Percentiles rank a stretch among this genome's conserved stretches.
These are phyloP conservation scores for Penicillium egyptiacum DNA, from an alignment of 495 filamentous ascomycete genomes.

Conservation along the genomic window DNA sequence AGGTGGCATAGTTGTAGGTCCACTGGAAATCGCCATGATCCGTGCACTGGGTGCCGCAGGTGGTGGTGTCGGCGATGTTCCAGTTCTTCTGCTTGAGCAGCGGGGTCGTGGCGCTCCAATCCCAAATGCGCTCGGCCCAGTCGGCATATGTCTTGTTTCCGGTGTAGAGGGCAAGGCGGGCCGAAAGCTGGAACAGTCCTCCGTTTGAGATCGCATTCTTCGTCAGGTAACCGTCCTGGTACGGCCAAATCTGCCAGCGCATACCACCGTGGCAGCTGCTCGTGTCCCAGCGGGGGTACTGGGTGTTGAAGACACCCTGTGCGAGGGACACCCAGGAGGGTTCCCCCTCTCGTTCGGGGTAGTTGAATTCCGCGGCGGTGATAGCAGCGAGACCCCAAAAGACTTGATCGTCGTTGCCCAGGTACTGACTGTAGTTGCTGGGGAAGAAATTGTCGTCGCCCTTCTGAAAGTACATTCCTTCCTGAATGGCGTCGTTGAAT, in stretches of 20 bases:
- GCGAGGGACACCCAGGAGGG: conserved; percentile 65
- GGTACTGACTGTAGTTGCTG: conserved; percentile 46
- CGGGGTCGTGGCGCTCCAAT: conserved; percentile 63
- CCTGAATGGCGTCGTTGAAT: conserved; percentile 62
- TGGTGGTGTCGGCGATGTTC: conserved; percentile 67
- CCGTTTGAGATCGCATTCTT: conserved; percentile 81
- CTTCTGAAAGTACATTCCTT: conserved; percentile 68
- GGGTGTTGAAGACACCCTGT: conserved; percentile 63
- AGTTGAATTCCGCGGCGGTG: conserved; percentile 70
- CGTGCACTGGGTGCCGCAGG: conserved; percentile 56
- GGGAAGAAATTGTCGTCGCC: conserved; percentile 69
- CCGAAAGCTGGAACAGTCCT: conserved; percentile 78
- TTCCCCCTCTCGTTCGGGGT: conserved; percentile 57
- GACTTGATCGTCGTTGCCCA: conserved; percentile 74
- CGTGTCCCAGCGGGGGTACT: conserved; percentile 66
- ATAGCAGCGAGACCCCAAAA: conserved; percentile 80
- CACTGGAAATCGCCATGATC: conserved; percentile 65
- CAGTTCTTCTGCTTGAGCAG: conserved; percentile 52
- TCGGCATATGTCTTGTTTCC: conserved; percentile 72
- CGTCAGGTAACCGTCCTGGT: conserved; percentile 77
- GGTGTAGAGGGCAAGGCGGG: conserved; percentile 71
- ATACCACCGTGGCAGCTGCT: conserved; percentile 71
- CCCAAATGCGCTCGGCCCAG: conserved; percentile 71
- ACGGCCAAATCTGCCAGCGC: conserved; percentile 81
- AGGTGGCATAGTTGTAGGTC: conserved; percentile 76